Conservation (phyloP, 2,329 filamentous ascomycete genomes). For the Pyricularia sp. region DNA sequence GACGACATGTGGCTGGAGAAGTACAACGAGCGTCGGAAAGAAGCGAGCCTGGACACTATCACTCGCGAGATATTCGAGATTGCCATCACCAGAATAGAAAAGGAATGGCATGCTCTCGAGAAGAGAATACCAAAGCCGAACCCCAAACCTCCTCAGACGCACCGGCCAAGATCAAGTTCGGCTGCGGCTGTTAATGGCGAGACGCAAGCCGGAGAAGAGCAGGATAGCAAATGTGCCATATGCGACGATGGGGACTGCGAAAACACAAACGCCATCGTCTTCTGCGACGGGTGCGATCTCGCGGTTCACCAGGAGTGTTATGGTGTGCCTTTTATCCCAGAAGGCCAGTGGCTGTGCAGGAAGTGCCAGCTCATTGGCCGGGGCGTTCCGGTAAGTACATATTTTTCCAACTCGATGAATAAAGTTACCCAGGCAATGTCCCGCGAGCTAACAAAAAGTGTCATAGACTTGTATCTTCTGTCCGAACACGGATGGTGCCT, state of each 20-base stretch:
- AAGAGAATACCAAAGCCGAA: constrained; percentile 96
- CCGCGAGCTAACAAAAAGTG: background rate
- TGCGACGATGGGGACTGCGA: constrained; percentile 99
- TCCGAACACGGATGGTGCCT: constrained; percentile 92
- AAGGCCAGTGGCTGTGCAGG: constrained; percentile 95
- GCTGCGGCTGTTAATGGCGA: constrained; percentile 94
- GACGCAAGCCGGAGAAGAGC: constrained; percentile 78
- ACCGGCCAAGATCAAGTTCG: constrained; percentile 84
- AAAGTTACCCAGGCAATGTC: background rate
- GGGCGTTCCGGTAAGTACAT: constrained; percentile 67
- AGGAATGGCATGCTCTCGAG: constrained; percentile 94
- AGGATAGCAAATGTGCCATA: constrained; percentile 94
- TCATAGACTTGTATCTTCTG: constrained; percentile 88
- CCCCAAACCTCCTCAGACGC: constrained; percentile 90
- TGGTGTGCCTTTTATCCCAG: constrained; percentile 95
- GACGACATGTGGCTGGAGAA: constrained; percentile 92
- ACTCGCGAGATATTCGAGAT: constrained; percentile 95
- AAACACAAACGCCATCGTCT: constrained; percentile 98
- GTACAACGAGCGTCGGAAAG: constrained; percentile 68
- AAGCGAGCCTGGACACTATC: constrained; percentile 68
- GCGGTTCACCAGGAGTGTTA: constrained; percentile 99
- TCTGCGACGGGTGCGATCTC: constrained; percentile 95
- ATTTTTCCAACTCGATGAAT: constrained; percentile 8
- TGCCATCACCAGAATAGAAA: constrained; percentile 97
- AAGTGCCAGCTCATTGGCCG: constrained; percentile 94